Evolutionary conservation across 1,284 basidiomycete species (phyloP), one percentile per base, ranked within the genome.

Genomic region (Microbotryomycetes sp.): DNA sequence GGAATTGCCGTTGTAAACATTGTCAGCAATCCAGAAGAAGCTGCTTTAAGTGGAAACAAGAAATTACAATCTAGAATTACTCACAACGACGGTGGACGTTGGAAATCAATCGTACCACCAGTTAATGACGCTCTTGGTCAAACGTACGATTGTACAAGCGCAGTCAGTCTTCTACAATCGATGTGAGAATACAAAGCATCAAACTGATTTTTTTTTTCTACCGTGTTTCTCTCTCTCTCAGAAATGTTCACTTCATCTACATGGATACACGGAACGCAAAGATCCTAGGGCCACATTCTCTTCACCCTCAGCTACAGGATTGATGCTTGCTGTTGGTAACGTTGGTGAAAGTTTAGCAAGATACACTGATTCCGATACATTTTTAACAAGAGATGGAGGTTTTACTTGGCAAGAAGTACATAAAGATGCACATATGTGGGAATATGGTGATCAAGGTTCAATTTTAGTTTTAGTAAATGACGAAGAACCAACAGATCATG

Each of bases 341-440:
- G 92, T 98, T 7, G 94, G 96, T 30, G 86, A 91, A 68, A 77
- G 79, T 6, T 83, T 98, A 1, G 84, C 83, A 0, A 80, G 85
- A 0, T 98, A 98, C 77, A 82, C 80, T 3, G 88, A 97, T 49
- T 87, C 86, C 66, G 94, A 97, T 76, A 96, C 92, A 0, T 98
- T 97, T 84, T 81, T 98, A 46, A 92, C 89, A 50, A 88, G 94
- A 3, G 92, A 99, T 72, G 96, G 86, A 5, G 96, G 94, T 6
- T 97, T 97, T 77, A 92, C 89, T 0, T 99, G 94, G 94, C 86
- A 96, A 74, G 94, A 98, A 77, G 88, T 99, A 3, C 91, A 92
- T 79, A 98, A 98, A 75, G 93, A 96, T 71, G 93, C 96, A 0
- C 89, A 97, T 74, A 81, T 96, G 56, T 99, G 92, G 92, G 92